Conservation (phyloP, 1,139 yeast species). For the Scheffersomyces segobiensis region DNA sequence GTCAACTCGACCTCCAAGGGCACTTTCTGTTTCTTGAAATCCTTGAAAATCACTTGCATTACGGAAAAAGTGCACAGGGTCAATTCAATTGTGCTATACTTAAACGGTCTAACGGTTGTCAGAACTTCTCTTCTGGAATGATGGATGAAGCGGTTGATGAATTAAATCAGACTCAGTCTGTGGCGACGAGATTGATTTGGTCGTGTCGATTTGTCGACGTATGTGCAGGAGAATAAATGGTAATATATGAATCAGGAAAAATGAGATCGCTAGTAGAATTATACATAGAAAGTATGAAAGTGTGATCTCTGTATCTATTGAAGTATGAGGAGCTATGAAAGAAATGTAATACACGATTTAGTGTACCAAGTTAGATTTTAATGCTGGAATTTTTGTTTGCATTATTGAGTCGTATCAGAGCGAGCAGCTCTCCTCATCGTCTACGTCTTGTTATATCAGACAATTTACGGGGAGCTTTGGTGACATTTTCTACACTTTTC, state of each 20-base stretch:
- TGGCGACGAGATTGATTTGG: neutral
- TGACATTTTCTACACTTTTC: neutral
- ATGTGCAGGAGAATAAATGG: neutral
- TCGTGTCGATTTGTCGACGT: neutral
- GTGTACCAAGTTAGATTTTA: too few relatives aligned
- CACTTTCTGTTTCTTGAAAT: constrained; percentile 88
- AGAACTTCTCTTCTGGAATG: neutral
- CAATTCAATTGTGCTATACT: neutral
- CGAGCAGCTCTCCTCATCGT: neutral
- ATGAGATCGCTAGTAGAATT: neutral
- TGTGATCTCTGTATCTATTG: neutral
- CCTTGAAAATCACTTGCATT: constrained; percentile 86
- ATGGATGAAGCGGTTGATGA: neutral
- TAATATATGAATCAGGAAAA: neutral
- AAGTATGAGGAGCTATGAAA: neutral
- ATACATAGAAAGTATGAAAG: neutral
- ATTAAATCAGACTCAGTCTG: neutral
- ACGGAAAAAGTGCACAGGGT: constrained; percentile 4
- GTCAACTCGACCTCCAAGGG: constrained; percentile 72
- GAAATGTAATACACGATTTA: too few relatives aligned
- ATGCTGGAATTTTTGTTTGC: neutral
- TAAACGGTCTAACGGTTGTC: neutral
- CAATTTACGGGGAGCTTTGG: neutral
- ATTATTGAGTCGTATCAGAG: neutral
- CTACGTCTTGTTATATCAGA: neutral